Percentiles rank a stretch among this genome's conserved stretches.
Evolutionary conservation across 2,329 filamentous ascomycete species (phyloP).

Genomic region (Plectosphaerella cucumerina): DNA sequence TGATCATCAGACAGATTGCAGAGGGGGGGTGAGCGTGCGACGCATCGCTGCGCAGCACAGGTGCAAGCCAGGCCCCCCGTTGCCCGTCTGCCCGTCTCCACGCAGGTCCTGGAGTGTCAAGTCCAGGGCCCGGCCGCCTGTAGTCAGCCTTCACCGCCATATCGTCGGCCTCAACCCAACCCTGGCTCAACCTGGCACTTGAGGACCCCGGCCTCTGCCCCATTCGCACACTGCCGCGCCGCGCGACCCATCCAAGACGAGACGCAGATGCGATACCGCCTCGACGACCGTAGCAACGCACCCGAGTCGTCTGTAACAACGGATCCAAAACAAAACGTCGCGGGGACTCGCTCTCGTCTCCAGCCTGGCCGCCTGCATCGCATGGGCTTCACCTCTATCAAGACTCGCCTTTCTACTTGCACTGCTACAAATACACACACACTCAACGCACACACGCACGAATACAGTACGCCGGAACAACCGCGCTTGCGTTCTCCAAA

Average conservation of each 20-base stretch:
- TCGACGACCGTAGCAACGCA: slow-evolving; percentile 2
- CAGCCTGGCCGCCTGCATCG: not conserved
- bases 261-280: slow-evolving; percentile 1
- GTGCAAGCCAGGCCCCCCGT: not conserved
- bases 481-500: not conserved
- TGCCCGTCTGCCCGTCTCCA: too few relatives aligned
- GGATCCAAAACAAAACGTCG: not conserved
- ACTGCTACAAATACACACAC: too few relatives aligned
- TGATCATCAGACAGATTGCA: not conserved
- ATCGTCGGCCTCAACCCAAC: not conserved
- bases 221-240: not conserved
- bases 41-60: not conserved
- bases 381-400: not conserved
- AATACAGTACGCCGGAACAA: too few relatives aligned
- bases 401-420: too few relatives aligned
- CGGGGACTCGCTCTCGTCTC: not conserved
- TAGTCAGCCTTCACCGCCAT: slow-evolving; percentile 1
- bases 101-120: too few relatives aligned
- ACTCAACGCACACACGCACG: too few relatives aligned
- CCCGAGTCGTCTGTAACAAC: not conserved
- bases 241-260: not conserved
- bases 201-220: not conserved
- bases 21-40: not conserved
- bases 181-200: not conserved
- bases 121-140: not conserved